Percentiles rank a stretch among this genome's conserved stretches.
Evolutionary conservation across 768 basidiomycete species (phyloP).

Genomic region (Asterophora parasitica): DNA sequence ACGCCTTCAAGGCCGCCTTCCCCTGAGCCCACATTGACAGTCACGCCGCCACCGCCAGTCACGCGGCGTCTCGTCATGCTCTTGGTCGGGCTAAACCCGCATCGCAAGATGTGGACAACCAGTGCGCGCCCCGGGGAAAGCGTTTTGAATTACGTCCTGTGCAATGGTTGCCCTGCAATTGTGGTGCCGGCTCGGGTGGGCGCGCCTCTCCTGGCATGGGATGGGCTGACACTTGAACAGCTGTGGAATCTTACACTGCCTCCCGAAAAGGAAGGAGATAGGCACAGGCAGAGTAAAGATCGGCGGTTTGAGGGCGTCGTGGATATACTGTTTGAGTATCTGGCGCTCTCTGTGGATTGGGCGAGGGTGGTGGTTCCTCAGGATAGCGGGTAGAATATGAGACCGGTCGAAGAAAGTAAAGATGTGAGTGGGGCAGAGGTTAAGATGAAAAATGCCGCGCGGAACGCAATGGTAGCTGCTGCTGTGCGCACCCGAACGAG

Average conservation of each 20-base stretch:
- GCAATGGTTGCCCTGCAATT: slow-evolving; percentile 57
- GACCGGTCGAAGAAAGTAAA: neutral
- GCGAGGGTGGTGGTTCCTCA: slow-evolving; percentile 35
- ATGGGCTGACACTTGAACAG: slow-evolving; percentile 51
- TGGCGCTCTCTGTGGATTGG: slow-evolving; percentile 64
- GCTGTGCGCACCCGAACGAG: slow-evolving; percentile 49
- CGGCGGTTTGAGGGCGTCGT: slow-evolving; percentile 50
- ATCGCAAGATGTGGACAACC: slow-evolving; percentile 54
- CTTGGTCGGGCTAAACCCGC: slow-evolving; percentile 56
- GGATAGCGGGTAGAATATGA: slow-evolving; percentile 11
- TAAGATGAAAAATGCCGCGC: slow-evolving; percentile 36
- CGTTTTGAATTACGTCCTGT: slow-evolving; percentile 55
- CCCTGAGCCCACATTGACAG: slow-evolving; percentile 40
- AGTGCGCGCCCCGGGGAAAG: slow-evolving; percentile 57
- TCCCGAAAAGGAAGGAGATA: slow-evolving; percentile 20
- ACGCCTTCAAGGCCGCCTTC: slow-evolving; percentile 49
- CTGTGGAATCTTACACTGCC: slow-evolving; percentile 50
- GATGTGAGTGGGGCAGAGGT: slow-evolving; percentile 18
- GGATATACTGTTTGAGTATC: slow-evolving; percentile 50
- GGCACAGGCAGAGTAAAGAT: slow-evolving; percentile 22
- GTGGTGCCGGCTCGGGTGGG: slow-evolving; percentile 57
- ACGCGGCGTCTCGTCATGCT: slow-evolving; percentile 56
- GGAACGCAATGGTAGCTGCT: slow-evolving; percentile 47
- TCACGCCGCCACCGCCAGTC: slow-evolving; percentile 34
- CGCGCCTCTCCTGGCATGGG: slow-evolving; percentile 63